Evolutionary conservation across 352 stramenopile genomes (phyloP).

Genomic region (Globisporangium parvum): DNA sequence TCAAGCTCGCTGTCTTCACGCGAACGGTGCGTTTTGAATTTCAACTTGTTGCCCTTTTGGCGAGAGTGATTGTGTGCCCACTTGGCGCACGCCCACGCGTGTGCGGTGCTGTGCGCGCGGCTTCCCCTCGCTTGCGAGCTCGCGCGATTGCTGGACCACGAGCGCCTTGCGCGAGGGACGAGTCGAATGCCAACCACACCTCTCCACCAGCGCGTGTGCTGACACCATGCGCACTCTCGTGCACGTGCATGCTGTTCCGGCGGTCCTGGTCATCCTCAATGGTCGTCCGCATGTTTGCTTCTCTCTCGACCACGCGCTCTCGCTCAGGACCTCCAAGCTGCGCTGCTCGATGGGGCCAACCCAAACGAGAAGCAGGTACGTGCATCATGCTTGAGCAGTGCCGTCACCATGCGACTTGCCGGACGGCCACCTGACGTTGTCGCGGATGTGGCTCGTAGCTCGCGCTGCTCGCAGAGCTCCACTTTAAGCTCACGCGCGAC

Average conservation of each 20-base stretch:
- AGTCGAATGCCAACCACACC: not conserved
- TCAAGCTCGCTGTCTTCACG: slow-evolving; percentile 67
- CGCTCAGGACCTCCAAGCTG: slow-evolving; percentile 57
- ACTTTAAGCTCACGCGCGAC: slow-evolving; percentile 76
- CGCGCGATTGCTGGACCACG: not conserved
- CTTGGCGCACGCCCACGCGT: not conserved
- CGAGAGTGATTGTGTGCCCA: not conserved
- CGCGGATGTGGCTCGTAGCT: slow-evolving; percentile 24
- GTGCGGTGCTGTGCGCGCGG: not conserved
- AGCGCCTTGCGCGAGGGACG: not conserved
- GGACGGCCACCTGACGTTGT: not conserved
- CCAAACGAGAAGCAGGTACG: slow-evolving; percentile 43
- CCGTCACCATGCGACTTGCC: not conserved
- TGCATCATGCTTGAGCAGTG: slow-evolving; percentile 1
- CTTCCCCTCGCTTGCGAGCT: not conserved
- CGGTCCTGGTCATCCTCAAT: not conserved
- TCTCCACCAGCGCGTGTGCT: not conserved
- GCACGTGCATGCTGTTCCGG: not conserved
- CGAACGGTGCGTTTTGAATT: slow-evolving; percentile 44
- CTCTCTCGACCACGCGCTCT: not conserved
- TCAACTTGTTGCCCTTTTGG: slow-evolving; percentile 4
- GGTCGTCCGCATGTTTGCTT: not conserved
- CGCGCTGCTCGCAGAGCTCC: slow-evolving; percentile 66
- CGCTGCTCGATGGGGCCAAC: slow-evolving; percentile 38
- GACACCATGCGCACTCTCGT: not conserved